A percentile compares a stretch with the other conserved stretches of the same genome.
These are phyloP conservation scores for Cutaneotrichosporon curvatum DNA, from an alignment of 1,284 basidiomycete species.

Conservation along the genomic window DNA sequence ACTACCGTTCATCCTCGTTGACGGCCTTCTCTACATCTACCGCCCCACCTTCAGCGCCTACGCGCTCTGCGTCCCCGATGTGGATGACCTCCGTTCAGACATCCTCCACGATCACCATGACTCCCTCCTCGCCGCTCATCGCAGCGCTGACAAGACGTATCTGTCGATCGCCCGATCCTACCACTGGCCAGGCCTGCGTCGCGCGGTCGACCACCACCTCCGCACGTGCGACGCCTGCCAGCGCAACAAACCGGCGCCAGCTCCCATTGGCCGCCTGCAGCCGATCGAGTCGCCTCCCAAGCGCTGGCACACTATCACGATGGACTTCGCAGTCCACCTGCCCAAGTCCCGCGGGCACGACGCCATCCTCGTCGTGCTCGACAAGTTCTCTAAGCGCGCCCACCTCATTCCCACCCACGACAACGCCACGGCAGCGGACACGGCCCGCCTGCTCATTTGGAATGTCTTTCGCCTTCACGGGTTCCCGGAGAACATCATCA, in stretches of 20 bases:
- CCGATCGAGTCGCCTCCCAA: conserved; percentile 43
- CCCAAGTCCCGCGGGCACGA: conserved; percentile 44
- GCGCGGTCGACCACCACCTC: neutral
- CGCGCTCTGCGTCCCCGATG: too few relatives aligned
- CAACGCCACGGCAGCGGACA: neutral
- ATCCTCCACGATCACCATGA: too few relatives aligned
- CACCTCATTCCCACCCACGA: conserved; percentile 41
- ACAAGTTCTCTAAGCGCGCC: conserved; percentile 47
- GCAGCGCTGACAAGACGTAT: neutral
- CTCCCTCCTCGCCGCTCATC: too few relatives aligned
- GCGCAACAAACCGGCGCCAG: neutral
- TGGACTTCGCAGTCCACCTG: conserved; percentile 51
- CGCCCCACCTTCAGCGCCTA: too few relatives aligned
- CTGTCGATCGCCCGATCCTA: neutral
- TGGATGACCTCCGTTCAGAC: too few relatives aligned
- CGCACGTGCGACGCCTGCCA: neutral
- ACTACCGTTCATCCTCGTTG: too few relatives aligned
- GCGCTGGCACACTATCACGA: conserved; percentile 35
- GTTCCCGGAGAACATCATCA: too few relatives aligned
- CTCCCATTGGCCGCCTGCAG: conserved; percentile 23
- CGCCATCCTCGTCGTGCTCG: conserved; percentile 48
- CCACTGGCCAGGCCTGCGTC: neutral
- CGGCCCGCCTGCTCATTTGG: neutral
- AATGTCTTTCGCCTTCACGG: too few relatives aligned
- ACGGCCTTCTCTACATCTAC: too few relatives aligned